phyloP scores from a whole-genome alignment of 306 rosid species.

The Boehmeria nivea region DNA sequence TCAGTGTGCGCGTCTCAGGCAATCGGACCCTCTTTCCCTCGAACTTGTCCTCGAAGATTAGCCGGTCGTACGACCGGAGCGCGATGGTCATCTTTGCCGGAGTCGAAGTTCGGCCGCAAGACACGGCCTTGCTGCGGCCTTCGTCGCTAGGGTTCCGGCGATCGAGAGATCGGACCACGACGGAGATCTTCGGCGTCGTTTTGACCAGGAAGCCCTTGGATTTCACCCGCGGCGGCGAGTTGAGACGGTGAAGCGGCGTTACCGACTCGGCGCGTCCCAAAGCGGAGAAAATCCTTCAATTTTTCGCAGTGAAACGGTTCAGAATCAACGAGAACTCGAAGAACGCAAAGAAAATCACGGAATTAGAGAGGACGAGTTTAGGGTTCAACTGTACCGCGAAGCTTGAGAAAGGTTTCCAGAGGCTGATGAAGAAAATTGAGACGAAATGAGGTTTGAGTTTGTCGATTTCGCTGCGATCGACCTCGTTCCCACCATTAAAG shows the following conservation, averaged over 20 bases:
- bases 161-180: slow-evolving; percentile 35
- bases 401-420: slow-evolving; percentile 33
- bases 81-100: slow-evolving; percentile 7
- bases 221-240: slow-evolving; percentile 73
- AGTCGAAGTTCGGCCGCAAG: not conserved
- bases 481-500: slow-evolving; percentile 45
- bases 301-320: too few species aligned
- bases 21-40: slow-evolving; percentile 1
- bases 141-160: not conserved
- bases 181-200: slow-evolving; percentile 33
- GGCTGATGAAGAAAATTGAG: slow-evolving; percentile 41
- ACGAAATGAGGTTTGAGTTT: slow-evolving; percentile 25
- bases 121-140: not conserved
- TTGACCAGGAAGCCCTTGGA: slow-evolving; percentile 30
- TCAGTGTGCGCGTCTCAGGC: slow-evolving; percentile 1
- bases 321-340: too few species aligned
- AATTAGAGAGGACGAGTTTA: not conserved
- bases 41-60: not conserved
- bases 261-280: slow-evolving; percentile 61
- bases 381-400: slow-evolving; percentile 37
- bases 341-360: not conserved
- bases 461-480: slow-evolving; percentile 42
- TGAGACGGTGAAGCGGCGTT: slow-evolving; percentile 77
- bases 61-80: not conserved
- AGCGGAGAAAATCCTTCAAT: slow-evolving; percentile 44